Evolutionary conservation across 805 yeast species (phyloP).

Genomic region (Ogataea ganodermae): DNA sequence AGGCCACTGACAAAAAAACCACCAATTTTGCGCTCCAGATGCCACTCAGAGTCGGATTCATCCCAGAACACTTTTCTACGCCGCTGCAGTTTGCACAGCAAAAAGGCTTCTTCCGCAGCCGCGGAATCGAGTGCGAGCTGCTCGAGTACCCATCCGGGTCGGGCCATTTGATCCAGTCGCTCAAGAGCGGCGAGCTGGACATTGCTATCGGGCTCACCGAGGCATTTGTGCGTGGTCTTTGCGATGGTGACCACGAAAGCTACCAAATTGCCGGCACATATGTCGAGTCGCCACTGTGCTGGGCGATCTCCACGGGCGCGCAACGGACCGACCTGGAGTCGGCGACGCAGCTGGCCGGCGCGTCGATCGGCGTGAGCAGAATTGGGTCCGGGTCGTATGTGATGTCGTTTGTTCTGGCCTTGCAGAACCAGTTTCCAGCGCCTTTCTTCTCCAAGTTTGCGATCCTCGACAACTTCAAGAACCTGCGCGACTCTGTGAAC

Average conservation of each 20-base stretch:
- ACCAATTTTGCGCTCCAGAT: no score
- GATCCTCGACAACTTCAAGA: conserved; percentile 65
- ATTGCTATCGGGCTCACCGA: conserved; percentile 89
- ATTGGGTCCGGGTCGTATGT: conserved; percentile 92
- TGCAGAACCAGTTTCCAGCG: conserved; percentile 52
- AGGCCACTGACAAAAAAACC: background rate
- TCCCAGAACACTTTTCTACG: conserved; percentile 91
- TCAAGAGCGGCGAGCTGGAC: conserved; percentile 65
- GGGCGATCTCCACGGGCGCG: conserved; percentile 85
- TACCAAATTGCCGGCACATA: conserved; percentile 79
- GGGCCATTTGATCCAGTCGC: conserved; percentile 78
- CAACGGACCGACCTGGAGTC: conserved; percentile 55
- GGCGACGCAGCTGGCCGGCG: conserved; percentile 54
- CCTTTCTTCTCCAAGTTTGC: conserved; percentile 58
- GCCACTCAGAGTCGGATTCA: conserved; percentile 65
- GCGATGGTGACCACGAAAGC: conserved; percentile 58
- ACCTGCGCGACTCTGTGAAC: conserved; percentile 80
- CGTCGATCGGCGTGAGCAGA: conserved; percentile 75
- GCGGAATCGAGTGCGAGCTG: conserved; percentile 58
- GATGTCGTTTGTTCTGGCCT: conserved; percentile 83
- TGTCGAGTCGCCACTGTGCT: conserved; percentile 81
- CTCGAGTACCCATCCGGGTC: conserved; percentile 82
- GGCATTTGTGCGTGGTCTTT: conserved; percentile 82
- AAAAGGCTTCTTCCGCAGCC: conserved; percentile 54
- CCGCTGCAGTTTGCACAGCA: conserved; percentile 73